phyloP scores from a whole-genome alignment of 208 protist genomes.

The Acanthamoeba healyi region DNA sequence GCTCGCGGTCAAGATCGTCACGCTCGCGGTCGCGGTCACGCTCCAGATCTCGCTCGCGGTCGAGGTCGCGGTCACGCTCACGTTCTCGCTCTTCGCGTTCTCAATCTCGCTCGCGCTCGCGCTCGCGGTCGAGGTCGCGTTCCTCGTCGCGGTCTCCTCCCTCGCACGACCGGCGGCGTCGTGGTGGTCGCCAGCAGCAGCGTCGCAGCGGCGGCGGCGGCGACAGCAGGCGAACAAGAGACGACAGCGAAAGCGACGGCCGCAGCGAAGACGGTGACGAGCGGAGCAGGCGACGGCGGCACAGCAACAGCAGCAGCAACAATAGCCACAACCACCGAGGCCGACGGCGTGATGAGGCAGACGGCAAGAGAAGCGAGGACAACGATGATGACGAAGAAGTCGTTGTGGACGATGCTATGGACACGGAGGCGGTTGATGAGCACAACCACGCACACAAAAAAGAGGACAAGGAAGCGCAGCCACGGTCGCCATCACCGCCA shows the following conservation, averaged over 20 bases:
- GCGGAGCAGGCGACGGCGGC: no score
- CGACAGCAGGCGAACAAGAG: background rate
- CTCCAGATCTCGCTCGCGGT: background rate
- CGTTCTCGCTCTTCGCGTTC: background rate
- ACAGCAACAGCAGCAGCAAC: background rate
- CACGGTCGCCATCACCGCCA: background rate
- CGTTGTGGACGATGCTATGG: background rate
- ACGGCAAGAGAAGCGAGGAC: background rate
- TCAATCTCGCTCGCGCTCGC: background rate
- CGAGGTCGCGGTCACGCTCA: background rate
- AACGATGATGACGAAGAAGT: background rate
- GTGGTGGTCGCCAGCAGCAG: background rate
- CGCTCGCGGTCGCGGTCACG: background rate
- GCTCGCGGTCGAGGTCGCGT: background rate
- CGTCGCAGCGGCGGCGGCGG: background rate
- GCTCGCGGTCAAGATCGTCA: background rate
- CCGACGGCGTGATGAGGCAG: background rate
- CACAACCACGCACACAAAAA: background rate
- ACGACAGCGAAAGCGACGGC: background rate
- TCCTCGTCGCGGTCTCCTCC: background rate
- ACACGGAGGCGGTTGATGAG: background rate
- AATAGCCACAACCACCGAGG: background rate
- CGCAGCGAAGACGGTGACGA: background rate
- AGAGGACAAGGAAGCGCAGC: background rate
- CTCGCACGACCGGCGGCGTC: background rate